These are phyloP conservation scores for Caloboletus firmus DNA, from an alignment of 1,284 basidiomycete species.

Conservation along the genomic window DNA sequence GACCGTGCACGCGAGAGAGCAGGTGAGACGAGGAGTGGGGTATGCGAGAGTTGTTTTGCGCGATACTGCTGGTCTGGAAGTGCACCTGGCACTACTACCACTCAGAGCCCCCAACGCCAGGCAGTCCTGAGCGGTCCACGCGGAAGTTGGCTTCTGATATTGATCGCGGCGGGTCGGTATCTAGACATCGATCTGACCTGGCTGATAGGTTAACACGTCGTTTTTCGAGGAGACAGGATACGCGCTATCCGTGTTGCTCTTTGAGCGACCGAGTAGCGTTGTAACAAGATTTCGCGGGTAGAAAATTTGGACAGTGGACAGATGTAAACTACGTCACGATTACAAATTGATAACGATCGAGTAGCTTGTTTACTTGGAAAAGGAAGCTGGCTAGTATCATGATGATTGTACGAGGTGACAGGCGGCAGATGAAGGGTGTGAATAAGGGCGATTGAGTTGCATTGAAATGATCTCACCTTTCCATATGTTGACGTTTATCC, in stretches of 20 bases:
- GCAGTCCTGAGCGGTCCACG: not conserved
- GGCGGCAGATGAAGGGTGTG: conserved; percentile 2
- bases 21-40: conserved; percentile 36
- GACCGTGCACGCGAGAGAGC: conserved; percentile 39
- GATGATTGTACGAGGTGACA: conserved; percentile 4
- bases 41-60: conserved; percentile 40
- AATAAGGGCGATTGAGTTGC: conserved; percentile 9
- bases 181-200: conserved; percentile 20
- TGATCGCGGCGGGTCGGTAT: conserved; percentile 11
- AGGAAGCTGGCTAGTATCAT: conserved; percentile 1
- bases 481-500: not conserved
- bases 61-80: conserved; percentile 42
- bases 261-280: conserved; percentile 17
- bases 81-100: not conserved
- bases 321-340: conserved; percentile 19
- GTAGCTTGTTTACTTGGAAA: conserved; percentile 9
- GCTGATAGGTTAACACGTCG: conserved; percentile 3
- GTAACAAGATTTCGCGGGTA: conserved; percentile 6
- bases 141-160: conserved; percentile 2
- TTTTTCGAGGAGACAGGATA: conserved; percentile 12
- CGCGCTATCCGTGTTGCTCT: not conserved
- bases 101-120: not conserved
- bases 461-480: conserved; percentile 13
- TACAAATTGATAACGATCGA: conserved; percentile 11
- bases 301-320: conserved; percentile 1